These are phyloP conservation scores for Hypericum perforatum DNA, from an alignment of 345 rosid species.

Conservation along the genomic window DNA sequence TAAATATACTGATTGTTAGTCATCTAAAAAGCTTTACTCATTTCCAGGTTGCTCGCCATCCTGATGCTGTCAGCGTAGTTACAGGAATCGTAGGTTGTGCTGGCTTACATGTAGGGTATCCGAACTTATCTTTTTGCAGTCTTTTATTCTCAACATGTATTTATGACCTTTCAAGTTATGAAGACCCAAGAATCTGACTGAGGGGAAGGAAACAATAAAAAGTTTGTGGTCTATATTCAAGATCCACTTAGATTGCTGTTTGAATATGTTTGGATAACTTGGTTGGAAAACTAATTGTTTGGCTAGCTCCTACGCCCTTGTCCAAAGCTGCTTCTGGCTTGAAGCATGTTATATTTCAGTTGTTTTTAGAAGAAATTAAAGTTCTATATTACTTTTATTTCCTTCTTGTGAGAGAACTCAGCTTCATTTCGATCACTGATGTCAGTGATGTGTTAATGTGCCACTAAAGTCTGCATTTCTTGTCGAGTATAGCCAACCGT, in stretches of 20 bases:
- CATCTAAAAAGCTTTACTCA: background rate
- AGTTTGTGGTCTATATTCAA: no score
- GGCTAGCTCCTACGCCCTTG: no score
- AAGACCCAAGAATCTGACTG: background rate
- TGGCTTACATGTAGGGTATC: constrained; percentile 58
- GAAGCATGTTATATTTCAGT: no score
- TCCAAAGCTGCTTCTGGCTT: no score
- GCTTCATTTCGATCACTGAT: no score
- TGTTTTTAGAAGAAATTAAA: no score
- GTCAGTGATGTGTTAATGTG: background rate
- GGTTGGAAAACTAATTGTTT: no score
- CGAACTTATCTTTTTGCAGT: background rate
- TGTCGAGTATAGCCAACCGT: constrained; percentile 60
- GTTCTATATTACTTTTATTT: no score
- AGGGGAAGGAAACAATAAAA: no score
- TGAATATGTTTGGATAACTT: no score
- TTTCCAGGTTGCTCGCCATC: constrained; percentile 85
- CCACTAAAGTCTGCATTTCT: constrained; percentile 5
- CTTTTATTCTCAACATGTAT: background rate
- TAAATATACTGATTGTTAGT: constrained; percentile 9
- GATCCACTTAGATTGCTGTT: no score
- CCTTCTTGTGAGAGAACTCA: no score
- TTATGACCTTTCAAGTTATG: background rate
- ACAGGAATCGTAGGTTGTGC: constrained; percentile 99
- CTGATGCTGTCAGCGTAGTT: constrained; percentile 81